phyloP scores from a whole-genome alignment of 345 rosid genomes.

The Brassica rapa region DNA sequence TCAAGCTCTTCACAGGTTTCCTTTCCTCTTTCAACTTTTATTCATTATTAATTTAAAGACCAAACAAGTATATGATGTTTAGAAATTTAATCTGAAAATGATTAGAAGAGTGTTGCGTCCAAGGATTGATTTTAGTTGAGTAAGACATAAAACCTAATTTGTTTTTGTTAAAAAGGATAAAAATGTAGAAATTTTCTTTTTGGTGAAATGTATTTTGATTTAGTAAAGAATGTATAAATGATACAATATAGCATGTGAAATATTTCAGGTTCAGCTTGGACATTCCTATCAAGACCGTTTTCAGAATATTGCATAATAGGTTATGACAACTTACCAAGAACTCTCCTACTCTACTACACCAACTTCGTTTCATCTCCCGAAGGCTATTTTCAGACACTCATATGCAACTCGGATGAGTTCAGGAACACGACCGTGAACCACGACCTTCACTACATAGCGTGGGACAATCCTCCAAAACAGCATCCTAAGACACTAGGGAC shows the following conservation, averaged over 20 bases:
- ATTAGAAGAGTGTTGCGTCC: background rate
- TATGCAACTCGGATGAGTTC: slow-evolving; percentile 81
- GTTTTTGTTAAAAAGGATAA: background rate
- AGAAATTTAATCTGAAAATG: background rate
- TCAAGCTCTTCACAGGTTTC: slow-evolving; percentile 89
- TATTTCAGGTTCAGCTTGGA: slow-evolving; percentile 90
- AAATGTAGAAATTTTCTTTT: background rate
- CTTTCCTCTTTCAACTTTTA: background rate
- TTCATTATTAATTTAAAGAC: background rate
- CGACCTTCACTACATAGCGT: slow-evolving; percentile 80
- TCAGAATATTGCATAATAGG: slow-evolving; percentile 77
- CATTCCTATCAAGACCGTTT: slow-evolving; percentile 80
- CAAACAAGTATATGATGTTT: background rate
- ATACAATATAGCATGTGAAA: background rate
- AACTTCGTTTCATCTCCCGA: slow-evolving; percentile 90
- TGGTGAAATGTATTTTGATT: slow-evolving; percentile 14
- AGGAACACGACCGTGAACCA: slow-evolving; percentile 83
- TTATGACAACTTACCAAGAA: slow-evolving; percentile 90
- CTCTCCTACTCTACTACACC: slow-evolving; percentile 84
- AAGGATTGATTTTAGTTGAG: slow-evolving; percentile 7
- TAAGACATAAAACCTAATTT: background rate
- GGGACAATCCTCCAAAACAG: slow-evolving; percentile 98
- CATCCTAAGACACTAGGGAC: slow-evolving; percentile 69
- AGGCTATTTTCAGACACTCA: slow-evolving; percentile 87
- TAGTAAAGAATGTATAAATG: background rate